A percentile compares a stretch with the other conserved stretches of the same genome.
phyloP scores from a whole-genome alignment of 73 alveolate genomes.

The Paraurostyla sp. region DNA sequence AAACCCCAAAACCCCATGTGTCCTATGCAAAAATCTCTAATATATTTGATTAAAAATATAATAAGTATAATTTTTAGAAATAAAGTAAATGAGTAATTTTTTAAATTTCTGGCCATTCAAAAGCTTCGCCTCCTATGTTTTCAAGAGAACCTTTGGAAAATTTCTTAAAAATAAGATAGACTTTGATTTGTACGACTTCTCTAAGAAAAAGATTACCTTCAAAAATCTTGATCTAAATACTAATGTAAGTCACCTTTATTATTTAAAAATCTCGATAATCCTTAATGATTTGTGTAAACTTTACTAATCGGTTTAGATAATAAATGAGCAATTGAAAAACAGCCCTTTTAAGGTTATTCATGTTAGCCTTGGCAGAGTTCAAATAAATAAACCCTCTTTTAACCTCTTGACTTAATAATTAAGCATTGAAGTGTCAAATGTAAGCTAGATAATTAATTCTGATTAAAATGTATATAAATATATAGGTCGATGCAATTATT shows the following conservation, averaged over 20 bases:
- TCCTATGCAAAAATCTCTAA: too few species aligned
- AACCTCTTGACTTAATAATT: slow-evolving; percentile 12
- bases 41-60: too few species aligned
- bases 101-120: slow-evolving; percentile 52
- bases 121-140: slow-evolving; percentile 37
- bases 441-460: background rate
- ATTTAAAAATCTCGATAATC: background rate
- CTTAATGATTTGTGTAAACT: background rate
- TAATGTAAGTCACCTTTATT: background rate
- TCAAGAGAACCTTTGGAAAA: slow-evolving; percentile 36
- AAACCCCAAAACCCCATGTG: too few species aligned
- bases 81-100: slow-evolving; percentile 56
- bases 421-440: slow-evolving; percentile 19
- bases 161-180: slow-evolving; percentile 30
- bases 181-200: background rate
- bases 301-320: background rate
- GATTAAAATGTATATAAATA: background rate
- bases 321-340: slow-evolving; percentile 26
- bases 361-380: background rate
- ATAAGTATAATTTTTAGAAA: too few species aligned
- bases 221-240: slow-evolving; percentile 51
- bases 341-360: slow-evolving; percentile 16
- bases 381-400: slow-evolving; percentile 26
- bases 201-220: slow-evolving; percentile 22
- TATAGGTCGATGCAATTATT: slow-evolving; percentile 26